Percentiles rank a stretch among this genome's conserved stretches.
phyloP scores from a whole-genome alignment of 1,284 basidiomycete species.

The Ceratobasidium sp. region DNA sequence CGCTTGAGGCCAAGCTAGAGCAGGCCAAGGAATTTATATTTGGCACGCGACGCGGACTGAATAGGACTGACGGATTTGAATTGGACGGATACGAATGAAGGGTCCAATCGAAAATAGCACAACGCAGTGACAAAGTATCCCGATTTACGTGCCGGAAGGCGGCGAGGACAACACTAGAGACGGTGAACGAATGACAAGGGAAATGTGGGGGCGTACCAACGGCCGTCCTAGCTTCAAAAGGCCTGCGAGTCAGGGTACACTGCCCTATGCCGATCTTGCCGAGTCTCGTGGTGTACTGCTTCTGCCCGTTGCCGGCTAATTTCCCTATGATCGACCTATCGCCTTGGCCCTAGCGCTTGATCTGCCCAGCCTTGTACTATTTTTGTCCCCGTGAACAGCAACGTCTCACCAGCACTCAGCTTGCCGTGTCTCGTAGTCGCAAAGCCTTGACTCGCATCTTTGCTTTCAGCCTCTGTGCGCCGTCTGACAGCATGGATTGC shows the following conservation, averaged over 20 bases:
- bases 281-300: conserved; percentile 3
- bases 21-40: conserved; percentile 9
- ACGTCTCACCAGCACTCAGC: neutral
- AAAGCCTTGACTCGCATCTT: too few relatives aligned
- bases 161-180: neutral
- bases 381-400: neutral
- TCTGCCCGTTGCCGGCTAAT: conserved; percentile 6
- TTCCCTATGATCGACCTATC: neutral
- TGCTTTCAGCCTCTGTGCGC: neutral
- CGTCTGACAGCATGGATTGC: neutral
- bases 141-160: neutral
- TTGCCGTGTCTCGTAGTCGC: too few relatives aligned
- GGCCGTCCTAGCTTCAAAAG: neutral
- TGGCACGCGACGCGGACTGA: neutral
- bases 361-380: conserved; percentile 10
- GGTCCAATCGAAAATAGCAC: conserved; percentile 5
- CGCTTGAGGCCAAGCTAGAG: conserved; percentile 8
- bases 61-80: conserved; percentile 23
- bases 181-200: conserved; percentile 21
- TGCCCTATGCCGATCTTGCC: conserved; percentile 5
- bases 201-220: too few relatives aligned
- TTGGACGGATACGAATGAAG: conserved; percentile 21
- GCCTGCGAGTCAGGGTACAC: conserved; percentile 4
- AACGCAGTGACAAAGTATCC: neutral
- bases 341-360: conserved; percentile 17